Base-by-base conservation (phyloP, 441 rosid genomes). In the Erodium texanum region DNA sequence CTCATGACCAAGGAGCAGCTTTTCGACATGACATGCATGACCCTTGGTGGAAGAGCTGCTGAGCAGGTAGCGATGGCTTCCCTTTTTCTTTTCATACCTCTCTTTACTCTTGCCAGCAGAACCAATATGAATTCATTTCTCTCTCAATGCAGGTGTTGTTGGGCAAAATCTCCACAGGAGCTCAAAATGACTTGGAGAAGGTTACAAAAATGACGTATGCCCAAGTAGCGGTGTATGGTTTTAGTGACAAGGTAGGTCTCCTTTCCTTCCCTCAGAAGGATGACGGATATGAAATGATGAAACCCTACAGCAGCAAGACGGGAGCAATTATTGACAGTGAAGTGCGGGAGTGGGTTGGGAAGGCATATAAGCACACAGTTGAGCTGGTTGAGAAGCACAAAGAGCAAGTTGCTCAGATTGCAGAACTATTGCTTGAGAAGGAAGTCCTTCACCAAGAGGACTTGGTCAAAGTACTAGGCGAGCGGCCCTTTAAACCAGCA, bases 1-100 rank as follows among this genome's bases (percentile, higher is more conserved):
- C 87, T 88, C 66, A 80, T 86, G 85, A 88, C 93, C 9, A 88
- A 88, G 80, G 90, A 87, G 20, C 93, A 88, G 68, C 87, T 88
- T 73, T 88, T 86, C 3, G 93, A 88, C 67, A 78, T 86, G 83
- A 86, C 93, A 1, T 88, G 93, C 74, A 86, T 88, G 93, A 88
- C 93, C 64, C 89, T 88, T 1, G 93, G 93, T 3, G 93, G 93
- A 45, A 84, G 90, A 70, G 93, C 93, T 54, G 87, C 90, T 11
- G 93, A 88, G 73, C 87, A 88, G 93, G 93, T 85, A 73, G 48
- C 14, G 22, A 64, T 27, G 12, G 63, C 8, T 18, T 38, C 34
- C 29, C 43, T 7, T 52, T 32, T 24, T 8, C 12, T 9, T 15
- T 24, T 63, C 23, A 24, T 20, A 14, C 18, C 7, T 7, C 12